Evolutionary conservation across 1,284 basidiomycete species (phyloP), one percentile per base, ranked within the genome.

Genomic region (Ustilago cynodontis): DNA sequence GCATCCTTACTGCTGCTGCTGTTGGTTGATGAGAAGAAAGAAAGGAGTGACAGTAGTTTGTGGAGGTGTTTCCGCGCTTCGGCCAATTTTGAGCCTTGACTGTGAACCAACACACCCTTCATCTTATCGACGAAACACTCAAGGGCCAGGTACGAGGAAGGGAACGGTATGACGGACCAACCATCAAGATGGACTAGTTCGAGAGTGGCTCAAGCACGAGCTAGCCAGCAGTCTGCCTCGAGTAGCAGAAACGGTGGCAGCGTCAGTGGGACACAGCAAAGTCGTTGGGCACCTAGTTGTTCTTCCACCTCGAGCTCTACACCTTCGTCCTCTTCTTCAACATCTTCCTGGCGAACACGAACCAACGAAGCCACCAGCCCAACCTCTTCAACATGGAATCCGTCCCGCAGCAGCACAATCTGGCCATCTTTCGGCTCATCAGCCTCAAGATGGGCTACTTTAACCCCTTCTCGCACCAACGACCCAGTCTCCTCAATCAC

Each of bases 251-350:
- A 18, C n/a, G n/a, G n/a, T n/a, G n/a, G 31, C 5, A 33, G 31
- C 31, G 6, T 5, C 5, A 47, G 26, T 5, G 62, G 65, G 3
- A 45, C 71, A 14, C 58, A 60, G 50, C 71, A 73, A 50, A 68
- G 71, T 51, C 61, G 71, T 53, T 73, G 71, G 70, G 70, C 65
- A 6, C 53, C 63, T 20, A 20, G 29, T 35, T 61, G 49, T 45
- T 14, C 39, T 26, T 33, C 57, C 14, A 33, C 37, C n/a, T 24
- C 41, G 2, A 43, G 9, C 51, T 18, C 9, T 3, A 20, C 8
- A 16, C 33, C 35, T 10, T 41, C 59, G 5, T 20, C 66, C 16
- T 28, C 45, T 43, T 4, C 53, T 31, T 26, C n/a, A n/a, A n/a
- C n/a, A n/a, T n/a, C 56, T 26, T 71, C 69, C 1, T 71, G 69